Percentiles rank a stretch among this genome's conserved stretches.
These are phyloP conservation scores for Kokia cookei DNA, from an alignment of 441 rosid species.

Conservation along the genomic window DNA sequence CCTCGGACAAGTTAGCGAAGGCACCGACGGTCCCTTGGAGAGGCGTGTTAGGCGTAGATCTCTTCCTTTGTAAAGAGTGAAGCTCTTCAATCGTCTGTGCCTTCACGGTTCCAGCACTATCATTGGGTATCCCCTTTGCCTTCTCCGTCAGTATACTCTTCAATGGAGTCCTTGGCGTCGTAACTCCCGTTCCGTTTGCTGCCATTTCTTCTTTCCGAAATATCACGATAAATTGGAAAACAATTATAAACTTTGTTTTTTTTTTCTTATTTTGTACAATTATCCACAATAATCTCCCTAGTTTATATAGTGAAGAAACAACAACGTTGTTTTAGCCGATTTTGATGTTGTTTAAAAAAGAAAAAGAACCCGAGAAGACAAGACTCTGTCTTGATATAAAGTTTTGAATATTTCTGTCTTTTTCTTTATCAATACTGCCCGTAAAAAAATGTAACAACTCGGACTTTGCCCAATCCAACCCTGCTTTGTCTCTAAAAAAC, in stretches of 20 bases:
- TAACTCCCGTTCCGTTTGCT: not conserved
- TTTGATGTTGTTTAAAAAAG: not conserved
- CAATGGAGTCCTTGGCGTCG: conserved; percentile 1
- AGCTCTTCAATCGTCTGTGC: conserved; percentile 76
- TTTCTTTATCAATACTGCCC: not conserved
- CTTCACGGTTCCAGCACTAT: conserved; percentile 55
- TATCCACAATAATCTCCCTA: not conserved
- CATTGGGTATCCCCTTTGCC: conserved; percentile 31
- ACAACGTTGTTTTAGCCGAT: not conserved
- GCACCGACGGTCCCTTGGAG: conserved; percentile 27
- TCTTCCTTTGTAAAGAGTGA: conserved; percentile 69
- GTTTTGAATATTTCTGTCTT: not conserved
- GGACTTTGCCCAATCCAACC: not conserved
- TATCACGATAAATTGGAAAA: not conserved
- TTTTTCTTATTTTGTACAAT: no score
- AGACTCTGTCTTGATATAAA: not conserved
- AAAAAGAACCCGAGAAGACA: not conserved
- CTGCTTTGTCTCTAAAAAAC: not conserved
- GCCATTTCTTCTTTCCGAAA: not conserved
- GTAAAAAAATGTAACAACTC: not conserved
- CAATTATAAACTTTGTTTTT: not conserved
- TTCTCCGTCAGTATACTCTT: conserved; percentile 8
- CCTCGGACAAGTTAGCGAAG: conserved; percentile 49
- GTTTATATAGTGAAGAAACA: not conserved
- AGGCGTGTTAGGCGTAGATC: conserved; percentile 67